phyloP scores from a whole-genome alignment of 345 rosid genomes.

The Melaleuca quinquenervia region DNA sequence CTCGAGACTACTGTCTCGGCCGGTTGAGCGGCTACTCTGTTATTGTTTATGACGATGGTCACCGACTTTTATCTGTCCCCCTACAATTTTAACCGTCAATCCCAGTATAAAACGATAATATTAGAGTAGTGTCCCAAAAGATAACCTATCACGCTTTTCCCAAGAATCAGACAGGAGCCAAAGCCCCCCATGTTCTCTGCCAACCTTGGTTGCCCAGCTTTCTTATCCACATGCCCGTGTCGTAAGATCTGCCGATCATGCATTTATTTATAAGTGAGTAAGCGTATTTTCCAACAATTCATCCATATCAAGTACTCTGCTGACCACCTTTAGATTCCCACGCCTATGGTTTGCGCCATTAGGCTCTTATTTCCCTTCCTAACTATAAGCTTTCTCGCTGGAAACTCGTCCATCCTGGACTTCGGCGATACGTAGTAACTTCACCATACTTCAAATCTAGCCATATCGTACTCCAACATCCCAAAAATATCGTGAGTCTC shows the following conservation, averaged over 20 bases:
- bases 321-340: background rate
- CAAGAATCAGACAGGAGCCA: constrained; percentile 2
- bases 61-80: background rate
- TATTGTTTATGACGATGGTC: background rate
- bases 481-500: too few relatives aligned
- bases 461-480: background rate
- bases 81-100: background rate
- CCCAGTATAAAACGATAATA: background rate
- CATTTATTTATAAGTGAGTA: background rate
- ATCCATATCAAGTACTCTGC: constrained; percentile 3
- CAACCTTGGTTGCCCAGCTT: constrained; percentile 9
- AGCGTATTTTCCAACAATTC: background rate
- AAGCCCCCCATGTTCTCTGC: background rate
- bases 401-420: background rate
- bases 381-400: background rate
- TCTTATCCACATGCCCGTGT: constrained; percentile 33
- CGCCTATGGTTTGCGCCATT: background rate
- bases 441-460: background rate
- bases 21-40: background rate
- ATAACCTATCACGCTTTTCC: background rate
- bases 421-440: background rate
- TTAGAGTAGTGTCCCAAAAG: background rate
- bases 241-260: constrained; percentile 30
- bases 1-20: background rate
- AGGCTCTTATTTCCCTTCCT: background rate